phyloP scores from a whole-genome alignment of 495 filamentous ascomycete genomes.

The Aspergillus bridgeri region DNA sequence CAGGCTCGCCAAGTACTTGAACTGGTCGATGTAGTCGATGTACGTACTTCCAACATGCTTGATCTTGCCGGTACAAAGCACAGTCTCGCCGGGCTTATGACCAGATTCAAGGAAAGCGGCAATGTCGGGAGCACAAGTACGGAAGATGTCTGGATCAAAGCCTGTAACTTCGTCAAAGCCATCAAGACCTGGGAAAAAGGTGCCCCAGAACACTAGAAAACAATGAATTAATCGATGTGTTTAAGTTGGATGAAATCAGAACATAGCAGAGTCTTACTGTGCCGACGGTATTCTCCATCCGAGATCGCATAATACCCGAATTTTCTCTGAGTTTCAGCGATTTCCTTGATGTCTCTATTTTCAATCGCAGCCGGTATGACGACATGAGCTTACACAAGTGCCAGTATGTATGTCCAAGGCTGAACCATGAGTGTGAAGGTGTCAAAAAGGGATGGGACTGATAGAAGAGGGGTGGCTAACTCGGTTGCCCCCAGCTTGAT shows the following conservation, averaged over 20 bases:
- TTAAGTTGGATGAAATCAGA: neutral
- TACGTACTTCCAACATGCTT: constrained; percentile 61
- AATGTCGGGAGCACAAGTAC: constrained; percentile 74
- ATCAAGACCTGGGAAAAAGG: constrained; percentile 72
- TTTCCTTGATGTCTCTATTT: constrained; percentile 62
- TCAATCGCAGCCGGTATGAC: constrained; percentile 41
- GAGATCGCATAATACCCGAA: constrained; percentile 66
- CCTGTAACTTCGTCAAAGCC: constrained; percentile 62
- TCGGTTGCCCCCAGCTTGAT: neutral
- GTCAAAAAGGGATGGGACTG: neutral
- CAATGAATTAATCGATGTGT: neutral
- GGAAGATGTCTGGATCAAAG: constrained; percentile 61
- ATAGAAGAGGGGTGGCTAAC: neutral
- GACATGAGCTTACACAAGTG: neutral
- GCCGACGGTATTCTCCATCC: constrained; percentile 73
- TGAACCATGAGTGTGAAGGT: neutral
- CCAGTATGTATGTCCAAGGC: neutral
- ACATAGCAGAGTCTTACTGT: constrained; percentile 40
- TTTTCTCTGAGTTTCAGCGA: constrained; percentile 62
- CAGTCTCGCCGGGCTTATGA: constrained; percentile 70
- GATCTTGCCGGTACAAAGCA: constrained; percentile 71
- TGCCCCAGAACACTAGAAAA: constrained; percentile 60
- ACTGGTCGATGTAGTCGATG: constrained; percentile 60
- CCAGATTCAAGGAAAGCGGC: constrained; percentile 67
- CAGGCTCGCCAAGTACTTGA: constrained; percentile 63